Evolutionary conservation across 139 green algal species (phyloP), one percentile per base, ranked within the genome.

Genomic region (Medakamo hakoo): DNA sequence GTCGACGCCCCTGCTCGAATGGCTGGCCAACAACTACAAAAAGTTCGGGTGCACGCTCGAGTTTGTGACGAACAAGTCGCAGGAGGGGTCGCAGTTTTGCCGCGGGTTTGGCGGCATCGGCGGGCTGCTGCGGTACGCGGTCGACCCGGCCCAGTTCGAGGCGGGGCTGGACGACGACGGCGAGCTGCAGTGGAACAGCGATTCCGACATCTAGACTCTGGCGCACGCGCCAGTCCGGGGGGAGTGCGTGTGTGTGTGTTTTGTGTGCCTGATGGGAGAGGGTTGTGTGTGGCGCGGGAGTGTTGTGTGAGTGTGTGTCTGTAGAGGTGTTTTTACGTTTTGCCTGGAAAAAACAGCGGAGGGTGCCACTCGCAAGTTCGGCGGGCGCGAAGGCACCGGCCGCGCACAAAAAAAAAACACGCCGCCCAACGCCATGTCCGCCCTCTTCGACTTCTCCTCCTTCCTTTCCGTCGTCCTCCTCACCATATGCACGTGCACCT

Each of bases 41-140:
- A 93, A 94, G 71, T 99, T 99, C 77, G 93, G 93, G 3, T 99
- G 93, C 78, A 64, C 67, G 63, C 75, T 98, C 4, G 92, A 98
- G 77, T 97, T 98, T 73, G 73, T 98, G 22, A 98, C 91, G 23
- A 74, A 76, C 64, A 68, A 70, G 62, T 87, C 78, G 4, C 83
- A 98, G 68, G 92, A 98, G 69, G 93, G 93, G 32, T 88, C 70
- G 30, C 93, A 99, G 76, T 99, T 98, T 73, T 98, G 91, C 78
- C 73, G 88, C 57, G 92, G 91, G 20, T 98, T 98, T 71, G 91
- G 91, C 56, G 90, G 91, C 63, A 84, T 97, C 32, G 90, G 91
- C 55, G 91, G 88, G 67, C 79, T 98, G 30, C 68, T 99, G 65
- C 79, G 93, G 14, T 99, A 99, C 76, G 77, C 87, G 75, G 87